Conservation (phyloP, 1,284 basidiomycete genomes). For the Tilletia walkeri region DNA sequence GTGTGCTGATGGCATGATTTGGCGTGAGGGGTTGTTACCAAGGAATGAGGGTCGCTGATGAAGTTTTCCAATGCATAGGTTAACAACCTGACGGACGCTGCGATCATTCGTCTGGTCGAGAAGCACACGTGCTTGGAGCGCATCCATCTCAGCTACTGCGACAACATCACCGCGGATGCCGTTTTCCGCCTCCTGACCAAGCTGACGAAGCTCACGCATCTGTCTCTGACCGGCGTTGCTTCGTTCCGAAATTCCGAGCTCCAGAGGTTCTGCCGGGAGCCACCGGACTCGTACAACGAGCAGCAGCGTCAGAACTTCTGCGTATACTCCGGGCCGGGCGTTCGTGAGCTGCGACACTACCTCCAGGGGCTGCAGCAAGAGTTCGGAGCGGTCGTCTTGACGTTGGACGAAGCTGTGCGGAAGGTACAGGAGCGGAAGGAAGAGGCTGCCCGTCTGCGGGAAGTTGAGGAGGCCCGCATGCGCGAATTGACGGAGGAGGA, state of each 20-base stretch:
- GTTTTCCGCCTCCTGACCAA: constrained; percentile 85
- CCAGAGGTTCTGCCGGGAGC: constrained; percentile 83
- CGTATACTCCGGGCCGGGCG: constrained; percentile 91
- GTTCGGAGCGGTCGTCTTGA: background rate
- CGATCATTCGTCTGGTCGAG: constrained; percentile 77
- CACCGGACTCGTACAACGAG: constrained; percentile 90
- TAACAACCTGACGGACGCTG: constrained; percentile 85
- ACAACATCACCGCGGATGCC: constrained; percentile 86
- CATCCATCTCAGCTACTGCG: constrained; percentile 95
- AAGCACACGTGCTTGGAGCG: constrained; percentile 76
- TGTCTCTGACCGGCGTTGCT: constrained; percentile 92
- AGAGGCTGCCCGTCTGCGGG: constrained; percentile 1
- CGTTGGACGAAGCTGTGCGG: background rate
- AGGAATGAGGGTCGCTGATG: background rate
- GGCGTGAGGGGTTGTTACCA: background rate
- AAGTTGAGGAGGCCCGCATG: background rate
- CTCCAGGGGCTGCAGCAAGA: constrained; percentile 20
- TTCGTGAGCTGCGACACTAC: constrained; percentile 74
- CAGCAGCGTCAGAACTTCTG: constrained; percentile 91
- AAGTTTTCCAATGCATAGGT: constrained; percentile 62
- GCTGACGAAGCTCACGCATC: constrained; percentile 83
- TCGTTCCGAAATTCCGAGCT: constrained; percentile 82
- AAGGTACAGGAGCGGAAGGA: background rate
- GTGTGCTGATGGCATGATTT: constrained; percentile 49
- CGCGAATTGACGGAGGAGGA: background rate